Evolutionary conservation across 169 alveolate species (phyloP).

Genomic region (Miamiensis avidus): DNA sequence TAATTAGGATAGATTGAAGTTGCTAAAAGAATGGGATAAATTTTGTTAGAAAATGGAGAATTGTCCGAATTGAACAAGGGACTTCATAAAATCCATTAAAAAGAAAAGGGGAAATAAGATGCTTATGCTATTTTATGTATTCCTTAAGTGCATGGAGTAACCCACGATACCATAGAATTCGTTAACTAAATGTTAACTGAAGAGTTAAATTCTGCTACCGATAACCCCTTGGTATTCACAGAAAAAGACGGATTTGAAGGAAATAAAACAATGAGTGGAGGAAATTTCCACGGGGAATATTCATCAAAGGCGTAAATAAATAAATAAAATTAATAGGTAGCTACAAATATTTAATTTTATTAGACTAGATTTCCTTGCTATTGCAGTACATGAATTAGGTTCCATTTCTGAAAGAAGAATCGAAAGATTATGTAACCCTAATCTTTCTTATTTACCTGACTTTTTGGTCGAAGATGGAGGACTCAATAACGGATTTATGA

Average conservation of each 20-base stretch:
- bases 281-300: slow-evolving; percentile 77
- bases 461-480: slow-evolving; percentile 60
- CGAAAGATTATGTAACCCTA: slow-evolving; percentile 51
- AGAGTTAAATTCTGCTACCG: slow-evolving; percentile 71
- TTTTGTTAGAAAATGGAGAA: not conserved
- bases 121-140: slow-evolving; percentile 34
- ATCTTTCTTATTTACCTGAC: slow-evolving; percentile 45
- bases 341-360: not conserved
- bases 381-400: not conserved
- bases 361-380: slow-evolving; percentile 20
- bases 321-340: not conserved
- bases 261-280: slow-evolving; percentile 49
- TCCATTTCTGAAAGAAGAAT: not conserved
- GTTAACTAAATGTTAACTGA: slow-evolving; percentile 31
- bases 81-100: not conserved
- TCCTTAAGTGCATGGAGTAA: slow-evolving; percentile 59
- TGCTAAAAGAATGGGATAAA: slow-evolving; percentile 41
- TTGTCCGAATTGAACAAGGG: not conserved
- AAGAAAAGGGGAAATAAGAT: not conserved
- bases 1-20: slow-evolving; percentile 45
- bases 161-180: slow-evolving; percentile 41
- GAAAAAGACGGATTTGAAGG: slow-evolving; percentile 25
- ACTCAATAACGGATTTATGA: slow-evolving; percentile 70
- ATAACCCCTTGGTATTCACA: slow-evolving; percentile 59
- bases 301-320: slow-evolving; percentile 43